Conservation (phyloP, 345 rosid species). For the Populus davidiana region DNA sequence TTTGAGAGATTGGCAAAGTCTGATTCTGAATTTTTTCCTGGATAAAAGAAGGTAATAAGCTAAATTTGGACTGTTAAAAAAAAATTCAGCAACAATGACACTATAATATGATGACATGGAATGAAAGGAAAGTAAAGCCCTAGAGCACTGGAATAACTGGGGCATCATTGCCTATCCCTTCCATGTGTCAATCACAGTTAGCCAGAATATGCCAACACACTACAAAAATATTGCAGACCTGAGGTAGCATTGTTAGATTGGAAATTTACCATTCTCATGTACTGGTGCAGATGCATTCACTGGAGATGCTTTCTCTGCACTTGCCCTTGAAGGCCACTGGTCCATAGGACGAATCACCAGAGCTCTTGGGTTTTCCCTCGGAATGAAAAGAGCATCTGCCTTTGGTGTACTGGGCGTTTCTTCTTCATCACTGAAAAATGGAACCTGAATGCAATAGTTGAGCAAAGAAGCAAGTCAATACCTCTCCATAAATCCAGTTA, state of each 20-base stretch:
- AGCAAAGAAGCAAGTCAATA: neutral
- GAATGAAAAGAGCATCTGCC: conserved; percentile 82
- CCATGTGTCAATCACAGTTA: neutral
- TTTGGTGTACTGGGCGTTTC: conserved; percentile 77
- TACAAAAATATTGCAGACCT: neutral
- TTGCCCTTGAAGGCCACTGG: conserved; percentile 47
- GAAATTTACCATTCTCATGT: conserved; percentile 50
- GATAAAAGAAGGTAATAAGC: neutral
- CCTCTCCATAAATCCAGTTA: neutral
- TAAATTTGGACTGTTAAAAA: neutral
- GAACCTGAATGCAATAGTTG: conserved; percentile 51
- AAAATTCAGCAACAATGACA: neutral
- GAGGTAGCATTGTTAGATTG: neutral
- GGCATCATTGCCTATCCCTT: neutral
- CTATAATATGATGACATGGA: neutral
- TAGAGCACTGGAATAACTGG: neutral
- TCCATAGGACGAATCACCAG: conserved; percentile 64
- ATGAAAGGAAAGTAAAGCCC: neutral
- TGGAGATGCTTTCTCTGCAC: conserved; percentile 49
- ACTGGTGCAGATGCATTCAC: conserved; percentile 37
- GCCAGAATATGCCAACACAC: neutral
- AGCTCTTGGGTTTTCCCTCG: conserved; percentile 93
- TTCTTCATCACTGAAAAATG: conserved; percentile 80
- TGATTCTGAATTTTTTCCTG: conserved; percentile 41
- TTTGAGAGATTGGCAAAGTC: conserved; percentile 16